These are phyloP conservation scores for Cucurbita pepo DNA, from an alignment of 306 rosid species.

Conservation along the genomic window DNA sequence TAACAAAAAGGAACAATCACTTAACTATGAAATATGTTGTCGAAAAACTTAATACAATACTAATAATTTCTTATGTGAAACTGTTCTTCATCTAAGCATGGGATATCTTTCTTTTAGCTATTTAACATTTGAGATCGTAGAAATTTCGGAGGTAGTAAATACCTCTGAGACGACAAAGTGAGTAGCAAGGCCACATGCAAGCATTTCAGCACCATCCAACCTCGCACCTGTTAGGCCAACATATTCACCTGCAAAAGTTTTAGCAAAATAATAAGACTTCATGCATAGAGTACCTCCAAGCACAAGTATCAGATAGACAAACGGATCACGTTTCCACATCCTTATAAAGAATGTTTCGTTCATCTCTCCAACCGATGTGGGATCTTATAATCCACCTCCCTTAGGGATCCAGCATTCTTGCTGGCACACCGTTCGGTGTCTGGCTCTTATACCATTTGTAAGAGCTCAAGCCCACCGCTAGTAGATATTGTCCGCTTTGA, in stretches of 20 bases:
- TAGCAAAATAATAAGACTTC: background rate
- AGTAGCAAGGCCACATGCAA: slow-evolving; percentile 88
- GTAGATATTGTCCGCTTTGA: no score
- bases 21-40: background rate
- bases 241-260: slow-evolving; percentile 66
- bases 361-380: no score
- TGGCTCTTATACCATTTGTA: no score
- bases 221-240: slow-evolving; percentile 81
- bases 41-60: background rate
- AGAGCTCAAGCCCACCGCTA: no score
- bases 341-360: no score
- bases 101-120: background rate
- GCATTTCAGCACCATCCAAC: slow-evolving; percentile 96
- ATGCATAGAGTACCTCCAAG: background rate
- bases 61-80: background rate
- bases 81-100: background rate
- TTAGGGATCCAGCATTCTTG: no score
- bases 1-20: background rate
- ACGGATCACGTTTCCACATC: no score
- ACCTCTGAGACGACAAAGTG: slow-evolving; percentile 75
- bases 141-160: slow-evolving; percentile 16
- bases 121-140: background rate
- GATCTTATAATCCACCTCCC: no score
- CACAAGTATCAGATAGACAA: background rate
- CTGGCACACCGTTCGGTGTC: no score